Base-by-base conservation (phyloP, 139 green algal genomes). In the Gonium pectorale region DNA sequence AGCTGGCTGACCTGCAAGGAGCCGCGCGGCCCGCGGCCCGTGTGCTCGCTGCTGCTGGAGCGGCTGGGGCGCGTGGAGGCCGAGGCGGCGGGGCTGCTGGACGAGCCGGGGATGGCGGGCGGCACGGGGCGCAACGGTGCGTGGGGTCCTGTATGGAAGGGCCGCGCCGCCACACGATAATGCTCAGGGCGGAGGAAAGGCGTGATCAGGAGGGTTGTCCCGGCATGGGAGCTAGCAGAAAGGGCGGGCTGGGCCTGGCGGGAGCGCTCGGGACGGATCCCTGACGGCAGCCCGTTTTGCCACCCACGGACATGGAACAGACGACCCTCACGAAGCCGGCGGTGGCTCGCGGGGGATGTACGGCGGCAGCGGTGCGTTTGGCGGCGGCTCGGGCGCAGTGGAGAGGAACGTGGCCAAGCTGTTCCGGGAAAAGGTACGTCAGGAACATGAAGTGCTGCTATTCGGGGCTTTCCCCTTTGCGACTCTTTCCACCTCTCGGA, bases 381-480 rank as follows among this genome's bases (percentile, higher is more conserved):
- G 37, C 66, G 79, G 88, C 52, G 83, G 67, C 41, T 70, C 59
- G 27, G 40, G 40, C 5, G 75, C 75, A 9, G 85, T 96, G 75
- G 92, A 95, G 82, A 83, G 92, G 21, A 94, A 94, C 69, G 89
- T 96, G 59, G 94, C 94, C 35, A 90, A 91, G 75, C 90, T 96
- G 63, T 96, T 96, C 92, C 41, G 86, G 40, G 87, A 93, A 40
- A 91, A 91, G 72, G 86, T 91, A 41, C 0, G 81, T n/a, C n/a
- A n/a, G n/a, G n/a, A n/a, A n/a, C n/a, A n/a, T n/a, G n/a, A n/a
- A n/a, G n/a, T n/a, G n/a, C n/a, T n/a, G n/a, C n/a, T n/a, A n/a
- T n/a, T n/a, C n/a, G n/a, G n/a, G n/a, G n/a, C n/a, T n/a, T n/a
- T n/a, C n/a, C n/a, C n/a, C n/a, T n/a, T n/a, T n/a, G n/a, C n/a